A percentile compares a stretch with the other conserved stretches of the same genome.
These are phyloP conservation scores for Euphorbia tirucalli DNA, from an alignment of 345 rosid genomes.

Conservation along the genomic window DNA sequence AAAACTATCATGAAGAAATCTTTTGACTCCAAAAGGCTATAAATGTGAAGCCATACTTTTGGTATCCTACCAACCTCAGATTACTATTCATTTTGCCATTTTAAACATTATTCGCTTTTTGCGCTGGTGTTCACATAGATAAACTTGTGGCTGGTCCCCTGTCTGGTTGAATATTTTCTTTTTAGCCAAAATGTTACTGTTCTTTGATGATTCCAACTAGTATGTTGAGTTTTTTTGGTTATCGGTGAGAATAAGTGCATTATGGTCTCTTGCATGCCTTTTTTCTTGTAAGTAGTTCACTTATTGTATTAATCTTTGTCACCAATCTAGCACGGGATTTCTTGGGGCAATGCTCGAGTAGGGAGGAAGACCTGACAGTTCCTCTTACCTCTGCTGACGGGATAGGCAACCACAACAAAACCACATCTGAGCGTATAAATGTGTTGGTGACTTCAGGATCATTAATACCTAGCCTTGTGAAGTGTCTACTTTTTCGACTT, in stretches of 20 bases:
- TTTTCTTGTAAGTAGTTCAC: constrained; percentile 8
- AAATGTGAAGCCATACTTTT: not conserved
- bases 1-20: too few species aligned
- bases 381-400: constrained; percentile 18
- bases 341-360: constrained; percentile 65
- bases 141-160: not conserved
- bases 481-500: constrained; percentile 77
- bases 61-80: not conserved
- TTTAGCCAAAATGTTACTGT: not conserved
- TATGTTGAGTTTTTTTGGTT: not conserved
- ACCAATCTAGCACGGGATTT: constrained; percentile 56
- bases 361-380: constrained; percentile 36
- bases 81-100: not conserved
- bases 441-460: constrained; percentile 85
- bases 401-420: constrained; percentile 19
- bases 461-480: constrained; percentile 82
- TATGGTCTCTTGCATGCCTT: not conserved
- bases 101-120: too few species aligned
- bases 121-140: not conserved
- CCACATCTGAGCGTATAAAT: constrained; percentile 44
- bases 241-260: not conserved
- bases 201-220: not conserved
- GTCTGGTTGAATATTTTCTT: not conserved
- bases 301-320: constrained; percentile 22
- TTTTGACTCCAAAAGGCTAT: too few species aligned